A percentile compares a stretch with the other conserved stretches of the same genome.
Conservation (phyloP, 129 eudicot genomes). For the Lactuca sativa region DNA sequence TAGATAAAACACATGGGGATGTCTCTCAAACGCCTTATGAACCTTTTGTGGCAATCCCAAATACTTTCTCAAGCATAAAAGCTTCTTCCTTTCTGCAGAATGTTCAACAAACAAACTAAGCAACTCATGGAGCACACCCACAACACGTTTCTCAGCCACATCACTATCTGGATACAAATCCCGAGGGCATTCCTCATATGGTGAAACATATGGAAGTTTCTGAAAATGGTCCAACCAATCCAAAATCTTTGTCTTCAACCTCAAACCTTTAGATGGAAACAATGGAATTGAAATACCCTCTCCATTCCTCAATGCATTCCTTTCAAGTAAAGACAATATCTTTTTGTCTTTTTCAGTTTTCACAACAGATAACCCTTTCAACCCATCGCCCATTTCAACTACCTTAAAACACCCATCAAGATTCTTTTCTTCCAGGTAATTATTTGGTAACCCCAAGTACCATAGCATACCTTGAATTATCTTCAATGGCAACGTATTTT, state of each 20-base stretch:
- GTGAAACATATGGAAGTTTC: slow-evolving; percentile 66
- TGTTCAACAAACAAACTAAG: slow-evolving; percentile 79
- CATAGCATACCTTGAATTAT: slow-evolving; percentile 66
- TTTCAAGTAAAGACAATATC: slow-evolving; percentile 47
- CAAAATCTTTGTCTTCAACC: slow-evolving; percentile 64
- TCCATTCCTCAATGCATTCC: slow-evolving; percentile 57
- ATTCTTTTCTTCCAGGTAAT: slow-evolving; percentile 39
- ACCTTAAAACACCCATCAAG: slow-evolving; percentile 55
- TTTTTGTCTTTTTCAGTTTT: slow-evolving; percentile 21
- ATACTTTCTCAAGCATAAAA: slow-evolving; percentile 60
- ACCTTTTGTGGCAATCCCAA: slow-evolving; percentile 80
- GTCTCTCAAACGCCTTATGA: slow-evolving; percentile 84
- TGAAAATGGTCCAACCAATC: slow-evolving; percentile 80
- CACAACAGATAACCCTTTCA: slow-evolving; percentile 62
- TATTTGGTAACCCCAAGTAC: slow-evolving; percentile 80
- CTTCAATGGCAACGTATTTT: slow-evolving; percentile 67
- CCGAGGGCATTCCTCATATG: slow-evolving; percentile 50
- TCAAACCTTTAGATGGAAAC: slow-evolving; percentile 78
- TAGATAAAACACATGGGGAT: slow-evolving; percentile 69
- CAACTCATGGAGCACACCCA: slow-evolving; percentile 79
- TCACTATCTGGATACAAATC: slow-evolving; percentile 57
- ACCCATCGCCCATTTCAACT: slow-evolving; percentile 71
- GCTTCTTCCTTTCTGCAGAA: slow-evolving; percentile 68
- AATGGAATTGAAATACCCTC: slow-evolving; percentile 58
- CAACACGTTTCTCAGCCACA: slow-evolving; percentile 76